Evolutionary conservation across 163 green algal genomes (phyloP).

Genomic region (Volvox carteri): DNA sequence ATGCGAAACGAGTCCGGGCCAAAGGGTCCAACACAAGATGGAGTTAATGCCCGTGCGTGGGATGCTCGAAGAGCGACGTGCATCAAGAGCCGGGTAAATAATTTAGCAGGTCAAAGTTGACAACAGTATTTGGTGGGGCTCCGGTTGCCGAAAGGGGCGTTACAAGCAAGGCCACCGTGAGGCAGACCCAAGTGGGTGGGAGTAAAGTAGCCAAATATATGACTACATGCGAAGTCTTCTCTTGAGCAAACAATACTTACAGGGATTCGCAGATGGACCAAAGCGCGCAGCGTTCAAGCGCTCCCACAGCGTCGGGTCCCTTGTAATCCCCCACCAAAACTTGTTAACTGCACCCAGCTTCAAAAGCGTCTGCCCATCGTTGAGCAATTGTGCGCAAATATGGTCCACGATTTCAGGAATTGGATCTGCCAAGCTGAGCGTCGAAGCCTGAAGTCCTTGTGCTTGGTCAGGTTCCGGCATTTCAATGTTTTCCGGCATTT

Average conservation of each 20-base stretch:
- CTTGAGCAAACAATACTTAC: neutral
- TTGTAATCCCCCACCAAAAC: neutral
- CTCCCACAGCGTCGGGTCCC: neutral
- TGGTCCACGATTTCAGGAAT: neutral
- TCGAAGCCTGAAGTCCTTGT: no score
- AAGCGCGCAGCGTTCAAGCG: constrained; percentile 7
- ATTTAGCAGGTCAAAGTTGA: neutral
- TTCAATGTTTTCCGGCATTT: no score
- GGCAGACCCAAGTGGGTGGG: no score
- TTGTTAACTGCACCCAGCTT: neutral
- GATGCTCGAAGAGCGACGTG: neutral
- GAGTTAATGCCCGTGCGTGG: neutral
- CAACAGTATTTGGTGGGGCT: no score
- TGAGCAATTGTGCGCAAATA: neutral
- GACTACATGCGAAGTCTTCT: neutral
- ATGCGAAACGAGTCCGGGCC: neutral
- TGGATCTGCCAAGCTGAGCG: neutral
- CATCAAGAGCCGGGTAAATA: neutral
- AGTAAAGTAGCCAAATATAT: neutral
- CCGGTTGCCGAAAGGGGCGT: no score
- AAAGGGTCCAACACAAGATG: neutral
- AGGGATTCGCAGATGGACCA: neutral
- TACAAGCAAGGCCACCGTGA: no score
- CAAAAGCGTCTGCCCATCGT: constrained; percentile 9
- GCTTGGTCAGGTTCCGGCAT: no score